These are phyloP conservation scores for Silene latifolia DNA, from an alignment of 148 eudicot species.

Conservation along the genomic window DNA sequence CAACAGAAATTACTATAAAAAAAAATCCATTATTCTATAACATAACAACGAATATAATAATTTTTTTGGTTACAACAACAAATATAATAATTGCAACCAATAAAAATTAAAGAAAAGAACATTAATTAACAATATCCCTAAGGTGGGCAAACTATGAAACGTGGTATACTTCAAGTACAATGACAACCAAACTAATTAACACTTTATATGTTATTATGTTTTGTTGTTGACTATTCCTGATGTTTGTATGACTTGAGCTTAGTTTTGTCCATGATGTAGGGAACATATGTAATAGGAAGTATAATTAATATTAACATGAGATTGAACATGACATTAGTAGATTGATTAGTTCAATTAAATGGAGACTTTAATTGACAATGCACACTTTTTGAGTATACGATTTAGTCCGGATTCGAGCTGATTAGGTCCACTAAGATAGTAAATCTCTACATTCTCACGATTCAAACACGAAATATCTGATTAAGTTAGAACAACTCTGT, in stretches of 20 bases:
- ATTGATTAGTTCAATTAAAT: neutral
- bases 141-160: neutral
- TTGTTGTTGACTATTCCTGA: neutral
- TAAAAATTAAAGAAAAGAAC: too few relatives aligned
- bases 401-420: too few relatives aligned
- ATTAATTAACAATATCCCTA: neutral
- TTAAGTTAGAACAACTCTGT: too few relatives aligned
- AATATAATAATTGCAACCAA: too few relatives aligned
- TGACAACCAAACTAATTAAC: constrained; percentile 11
- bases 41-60: too few relatives aligned
- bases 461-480: too few relatives aligned
- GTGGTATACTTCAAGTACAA: neutral
- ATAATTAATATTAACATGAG: neutral
- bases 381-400: neutral
- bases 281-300: neutral
- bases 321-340: neutral
- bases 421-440: too few relatives aligned
- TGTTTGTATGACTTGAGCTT: neutral
- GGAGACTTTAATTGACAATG: neutral
- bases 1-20: too few relatives aligned
- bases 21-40: too few relatives aligned
- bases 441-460: too few relatives aligned
- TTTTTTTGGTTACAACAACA: too few relatives aligned
- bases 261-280: neutral
- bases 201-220: neutral